These are phyloP conservation scores for Yarrowia galli DNA, from an alignment of 1,139 yeast genomes.

Conservation along the genomic window DNA sequence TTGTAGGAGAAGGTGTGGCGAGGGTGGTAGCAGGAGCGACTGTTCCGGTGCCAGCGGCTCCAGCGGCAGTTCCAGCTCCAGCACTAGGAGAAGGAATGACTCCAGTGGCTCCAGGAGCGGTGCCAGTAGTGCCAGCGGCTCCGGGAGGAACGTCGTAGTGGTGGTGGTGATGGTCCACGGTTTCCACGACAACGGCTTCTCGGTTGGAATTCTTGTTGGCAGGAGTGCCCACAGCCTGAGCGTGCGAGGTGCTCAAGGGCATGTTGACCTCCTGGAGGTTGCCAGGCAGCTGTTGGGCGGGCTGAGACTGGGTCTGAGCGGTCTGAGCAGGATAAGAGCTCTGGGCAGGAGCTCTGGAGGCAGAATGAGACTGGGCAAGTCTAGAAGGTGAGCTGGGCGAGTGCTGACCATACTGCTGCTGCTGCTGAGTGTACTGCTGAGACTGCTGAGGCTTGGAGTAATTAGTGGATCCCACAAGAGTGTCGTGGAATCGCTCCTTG, in stretches of 20 bases:
- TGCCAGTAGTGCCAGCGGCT: not conserved
- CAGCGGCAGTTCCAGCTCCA: not conserved
- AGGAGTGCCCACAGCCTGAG: not conserved
- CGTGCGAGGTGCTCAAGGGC: not conserved
- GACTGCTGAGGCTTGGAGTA: not conserved
- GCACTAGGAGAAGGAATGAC: too few species aligned
- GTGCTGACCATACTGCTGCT: not conserved
- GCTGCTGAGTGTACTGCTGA: not conserved
- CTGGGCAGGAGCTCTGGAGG: too few species aligned
- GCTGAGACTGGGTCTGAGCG: not conserved
- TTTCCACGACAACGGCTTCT: slow-evolving; percentile 10
- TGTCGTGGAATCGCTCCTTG: slow-evolving; percentile 19
- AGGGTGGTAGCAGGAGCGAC: not conserved
- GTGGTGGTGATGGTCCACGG: slow-evolving; percentile 8
- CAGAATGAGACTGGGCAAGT: slow-evolving; percentile 4
- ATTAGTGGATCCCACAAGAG: not conserved
- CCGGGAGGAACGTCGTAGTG: not conserved
- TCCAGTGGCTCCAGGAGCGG: not conserved
- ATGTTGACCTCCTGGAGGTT: slow-evolving; percentile 23
- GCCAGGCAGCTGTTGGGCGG: slow-evolving; percentile 5
- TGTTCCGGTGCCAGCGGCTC: not conserved
- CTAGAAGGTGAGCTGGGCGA: slow-evolving; percentile 6
- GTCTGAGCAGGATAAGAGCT: not conserved
- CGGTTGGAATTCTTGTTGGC: slow-evolving; percentile 24
- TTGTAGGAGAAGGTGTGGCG: not conserved